Evolutionary conservation across 1,284 basidiomycete genomes (phyloP).

Genomic region (Puccinia novopanici): DNA sequence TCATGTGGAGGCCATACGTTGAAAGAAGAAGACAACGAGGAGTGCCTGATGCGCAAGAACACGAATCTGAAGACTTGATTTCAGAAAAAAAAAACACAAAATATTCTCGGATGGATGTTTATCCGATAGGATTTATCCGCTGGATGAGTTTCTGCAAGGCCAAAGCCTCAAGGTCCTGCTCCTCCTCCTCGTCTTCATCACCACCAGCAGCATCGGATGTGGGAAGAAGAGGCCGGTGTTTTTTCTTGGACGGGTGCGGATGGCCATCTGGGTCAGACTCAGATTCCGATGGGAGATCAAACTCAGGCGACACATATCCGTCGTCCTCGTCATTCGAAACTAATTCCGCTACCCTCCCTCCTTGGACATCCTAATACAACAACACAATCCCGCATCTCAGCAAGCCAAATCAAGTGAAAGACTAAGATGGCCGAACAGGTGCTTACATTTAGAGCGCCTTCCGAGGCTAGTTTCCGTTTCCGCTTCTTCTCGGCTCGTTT

Average conservation of each 20-base stretch:
- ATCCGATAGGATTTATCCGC: background rate
- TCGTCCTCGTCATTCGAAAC: constrained; percentile 52
- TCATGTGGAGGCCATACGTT: no score
- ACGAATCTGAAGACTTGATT: background rate
- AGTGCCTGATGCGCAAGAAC: background rate
- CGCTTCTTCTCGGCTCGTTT: constrained; percentile 81
- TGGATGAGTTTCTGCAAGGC: constrained; percentile 54
- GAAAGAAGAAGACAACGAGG: background rate
- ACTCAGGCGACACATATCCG: constrained; percentile 72
- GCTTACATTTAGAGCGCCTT: constrained; percentile 63
- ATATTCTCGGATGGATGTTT: background rate
- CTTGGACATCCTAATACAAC: background rate
- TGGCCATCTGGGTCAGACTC: constrained; percentile 34
- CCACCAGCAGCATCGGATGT: background rate
- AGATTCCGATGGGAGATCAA: constrained; percentile 62
- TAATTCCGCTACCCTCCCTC: constrained; percentile 19
- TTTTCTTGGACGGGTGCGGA: constrained; percentile 49
- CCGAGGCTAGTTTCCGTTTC: constrained; percentile 82
- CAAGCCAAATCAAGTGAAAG: background rate
- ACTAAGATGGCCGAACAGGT: background rate
- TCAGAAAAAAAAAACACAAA: no score
- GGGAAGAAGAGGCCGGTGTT: background rate
- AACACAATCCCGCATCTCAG: background rate
- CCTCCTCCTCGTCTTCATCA: constrained; percentile 36
- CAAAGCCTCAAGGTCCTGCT: constrained; percentile 55